phyloP scores from a whole-genome alignment of 2,329 filamentous ascomycete species.

The Aspergillus eucalypticola region DNA sequence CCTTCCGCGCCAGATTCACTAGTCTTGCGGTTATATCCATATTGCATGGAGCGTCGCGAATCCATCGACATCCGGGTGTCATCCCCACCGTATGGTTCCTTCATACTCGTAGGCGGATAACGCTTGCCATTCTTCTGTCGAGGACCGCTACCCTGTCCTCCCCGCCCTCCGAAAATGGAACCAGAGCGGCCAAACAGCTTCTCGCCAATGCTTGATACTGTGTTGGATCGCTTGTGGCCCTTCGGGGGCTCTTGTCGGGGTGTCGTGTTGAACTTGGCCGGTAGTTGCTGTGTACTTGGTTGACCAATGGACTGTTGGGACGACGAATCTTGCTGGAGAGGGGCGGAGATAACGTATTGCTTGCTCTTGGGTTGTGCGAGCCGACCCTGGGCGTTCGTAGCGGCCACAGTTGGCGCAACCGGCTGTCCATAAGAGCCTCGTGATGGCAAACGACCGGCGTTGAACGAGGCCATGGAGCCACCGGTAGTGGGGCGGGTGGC shows the following conservation, averaged over 20 bases:
- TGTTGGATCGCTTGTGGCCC: constrained; percentile 68
- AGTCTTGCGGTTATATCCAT: constrained; percentile 68
- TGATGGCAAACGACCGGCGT: constrained; percentile 65
- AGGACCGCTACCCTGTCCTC: constrained; percentile 35
- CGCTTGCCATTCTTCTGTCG: constrained; percentile 59
- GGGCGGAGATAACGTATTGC: constrained; percentile 70
- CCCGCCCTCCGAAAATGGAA: constrained; percentile 70
- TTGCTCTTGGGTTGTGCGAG: constrained; percentile 78
- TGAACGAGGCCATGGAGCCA: constrained; percentile 71
- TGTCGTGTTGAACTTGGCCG: constrained; percentile 59
- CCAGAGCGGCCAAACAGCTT: constrained; percentile 82
- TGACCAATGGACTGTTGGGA: constrained; percentile 58
- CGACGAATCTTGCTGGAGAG: constrained; percentile 61
- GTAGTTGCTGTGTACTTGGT: constrained; percentile 60
- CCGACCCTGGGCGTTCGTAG: constrained; percentile 84
- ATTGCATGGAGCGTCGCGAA: constrained; percentile 70
- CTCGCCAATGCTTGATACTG: constrained; percentile 77
- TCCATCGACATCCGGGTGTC: constrained; percentile 69
- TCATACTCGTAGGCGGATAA: constrained; percentile 92
- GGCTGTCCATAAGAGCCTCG: constrained; percentile 85
- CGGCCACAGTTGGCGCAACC: constrained; percentile 79
- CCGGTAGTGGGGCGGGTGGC: constrained; percentile 73
- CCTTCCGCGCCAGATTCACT: constrained; percentile 64
- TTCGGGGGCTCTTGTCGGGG: constrained; percentile 51
- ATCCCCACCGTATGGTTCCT: constrained; percentile 64